Evolutionary conservation across 306 rosid species (phyloP).

Genomic region (Sicyos edulis): DNA sequence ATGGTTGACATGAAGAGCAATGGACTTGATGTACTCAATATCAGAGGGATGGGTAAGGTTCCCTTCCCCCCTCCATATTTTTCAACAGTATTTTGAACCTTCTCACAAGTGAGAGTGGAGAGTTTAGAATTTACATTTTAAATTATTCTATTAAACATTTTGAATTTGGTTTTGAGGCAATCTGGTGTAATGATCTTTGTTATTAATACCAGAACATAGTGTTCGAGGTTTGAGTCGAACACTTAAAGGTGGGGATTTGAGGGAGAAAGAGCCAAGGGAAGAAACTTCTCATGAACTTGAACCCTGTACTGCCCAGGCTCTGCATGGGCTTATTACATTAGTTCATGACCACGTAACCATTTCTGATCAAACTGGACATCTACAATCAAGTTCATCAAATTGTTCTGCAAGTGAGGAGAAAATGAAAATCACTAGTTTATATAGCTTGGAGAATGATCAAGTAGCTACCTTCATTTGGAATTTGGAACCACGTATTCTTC

Average conservation of each 20-base stretch:
- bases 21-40: constrained; percentile 26
- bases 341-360: constrained; percentile 54
- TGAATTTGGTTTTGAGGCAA: neutral
- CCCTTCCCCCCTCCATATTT: constrained; percentile 9
- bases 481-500: constrained; percentile 49
- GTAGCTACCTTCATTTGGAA: constrained; percentile 62
- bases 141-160: neutral
- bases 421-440: constrained; percentile 26
- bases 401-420: constrained; percentile 43
- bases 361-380: constrained; percentile 32
- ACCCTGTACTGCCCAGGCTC: constrained; percentile 55
- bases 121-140: constrained; percentile 4
- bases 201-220: constrained; percentile 31
- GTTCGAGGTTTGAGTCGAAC: constrained; percentile 30
- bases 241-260: constrained; percentile 36
- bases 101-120: neutral
- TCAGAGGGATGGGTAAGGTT: constrained; percentile 28
- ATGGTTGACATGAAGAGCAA: constrained; percentile 32
- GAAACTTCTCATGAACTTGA: constrained; percentile 44
- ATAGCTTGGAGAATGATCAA: constrained; percentile 56
- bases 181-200: neutral
- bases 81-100: constrained; percentile 6
- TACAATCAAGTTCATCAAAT: constrained; percentile 38
- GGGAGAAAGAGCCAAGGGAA: constrained; percentile 38
- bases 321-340: constrained; percentile 70